Base-by-base conservation (phyloP, 208 protist genomes). In the Angomonas deanei region DNA sequence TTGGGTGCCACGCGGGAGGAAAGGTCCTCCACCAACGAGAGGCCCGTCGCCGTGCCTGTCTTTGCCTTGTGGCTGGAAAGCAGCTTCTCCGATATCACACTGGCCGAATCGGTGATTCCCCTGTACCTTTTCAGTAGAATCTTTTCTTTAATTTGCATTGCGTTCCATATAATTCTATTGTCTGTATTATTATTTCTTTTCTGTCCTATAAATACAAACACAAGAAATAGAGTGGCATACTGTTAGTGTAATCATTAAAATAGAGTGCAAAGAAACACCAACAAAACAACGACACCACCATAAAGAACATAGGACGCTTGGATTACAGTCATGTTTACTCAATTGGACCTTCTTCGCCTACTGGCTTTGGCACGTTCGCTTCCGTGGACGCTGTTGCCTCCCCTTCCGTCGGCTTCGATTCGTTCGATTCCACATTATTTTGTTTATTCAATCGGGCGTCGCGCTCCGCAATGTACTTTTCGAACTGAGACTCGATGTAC, bases 391-490 rank as follows among this genome's bases (percentile, higher is more conserved):
- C 27, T 13, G 26, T 26, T 19, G 11, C 24, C 28, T 30, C 38
- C n/a, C 19, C 60, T 34, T 23, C 60, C 38, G 34, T 28, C 38
- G 38, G 17, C 27, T 64, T 13, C 27, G 11, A 21, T 38, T 39
- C 61, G 30, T 38, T 63, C 1, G 47, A 15, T 1, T 55, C 61
- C 0, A 24, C 48, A 15, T 58, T 57, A 8, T 46, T 28, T 8
- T 32, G 15, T 26, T 31, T 60, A 30, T 49, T 30, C 6, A 61
- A 38, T 24, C 50, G 36, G 11, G 53, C 56, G 27, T 87, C 72
- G 28, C 78, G 66, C n/a, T 86, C 80, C 5, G 53, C 54, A 28
- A 84, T 82, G 72, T 84, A 86, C 31, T 63, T 53, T 53, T 86
- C 76, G 42, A 86, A 82, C 17, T 70, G 74, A n/a, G 34, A 42